Conservation (phyloP, 768 basidiomycete species). For the Sutorius australiensis region DNA sequence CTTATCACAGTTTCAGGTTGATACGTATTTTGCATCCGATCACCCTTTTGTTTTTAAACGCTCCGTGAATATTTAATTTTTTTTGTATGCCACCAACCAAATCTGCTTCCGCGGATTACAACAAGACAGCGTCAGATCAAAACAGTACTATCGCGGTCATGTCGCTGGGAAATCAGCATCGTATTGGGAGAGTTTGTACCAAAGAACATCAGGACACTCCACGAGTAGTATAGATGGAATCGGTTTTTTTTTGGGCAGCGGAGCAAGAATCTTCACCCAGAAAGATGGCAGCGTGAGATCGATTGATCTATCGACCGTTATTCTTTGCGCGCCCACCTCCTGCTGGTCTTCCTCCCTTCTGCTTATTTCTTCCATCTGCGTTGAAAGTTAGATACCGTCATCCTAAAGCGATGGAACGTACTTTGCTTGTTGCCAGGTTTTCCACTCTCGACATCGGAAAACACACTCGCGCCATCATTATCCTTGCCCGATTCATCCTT, state of each 20-base stretch:
- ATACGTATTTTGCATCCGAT: neutral
- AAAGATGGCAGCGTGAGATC: slow-evolving; percentile 4
- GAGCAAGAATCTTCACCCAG: neutral
- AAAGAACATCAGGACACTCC: slow-evolving; percentile 21
- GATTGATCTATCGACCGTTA: neutral
- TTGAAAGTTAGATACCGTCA: slow-evolving; percentile 6
- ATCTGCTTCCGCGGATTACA: slow-evolving; percentile 11
- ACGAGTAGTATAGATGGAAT: neutral
- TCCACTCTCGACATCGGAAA: no score
- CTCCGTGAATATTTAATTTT: neutral
- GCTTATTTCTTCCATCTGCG: neutral
- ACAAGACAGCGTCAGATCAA: neutral
- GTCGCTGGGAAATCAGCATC: slow-evolving; percentile 8
- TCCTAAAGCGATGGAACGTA: slow-evolving; percentile 4
- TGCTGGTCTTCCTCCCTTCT: neutral
- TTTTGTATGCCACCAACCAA: neutral
- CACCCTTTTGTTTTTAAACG: neutral
- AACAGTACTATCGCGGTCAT: slow-evolving; percentile 3
- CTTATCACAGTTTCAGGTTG: slow-evolving; percentile 11
- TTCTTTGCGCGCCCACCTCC: neutral
- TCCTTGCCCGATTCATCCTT: slow-evolving; percentile 28
- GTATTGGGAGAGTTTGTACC: slow-evolving; percentile 1
- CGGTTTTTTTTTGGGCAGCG: slow-evolving; percentile 1
- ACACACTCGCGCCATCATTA: slow-evolving; percentile 7
- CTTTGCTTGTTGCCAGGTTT: slow-evolving; percentile 2